A percentile compares a stretch with the other conserved stretches of the same genome.
phyloP scores from a whole-genome alignment of 768 basidiomycete genomes.

The Mycena latifolia region DNA sequence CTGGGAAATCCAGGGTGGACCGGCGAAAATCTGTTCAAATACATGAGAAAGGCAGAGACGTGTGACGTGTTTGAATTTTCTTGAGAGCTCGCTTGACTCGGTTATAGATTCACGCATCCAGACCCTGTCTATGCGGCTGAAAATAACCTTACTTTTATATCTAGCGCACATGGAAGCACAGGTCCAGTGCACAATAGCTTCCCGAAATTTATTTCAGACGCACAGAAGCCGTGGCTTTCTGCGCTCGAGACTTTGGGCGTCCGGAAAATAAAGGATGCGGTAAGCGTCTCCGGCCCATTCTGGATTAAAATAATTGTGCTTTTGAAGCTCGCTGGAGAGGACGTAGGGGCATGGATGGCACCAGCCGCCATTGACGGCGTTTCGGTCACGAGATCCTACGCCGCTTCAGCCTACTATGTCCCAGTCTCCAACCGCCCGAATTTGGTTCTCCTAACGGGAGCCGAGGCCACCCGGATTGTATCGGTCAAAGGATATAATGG shows the following conservation, averaged over 20 bases:
- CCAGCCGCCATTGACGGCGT: constrained; percentile 15
- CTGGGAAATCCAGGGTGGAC: constrained; percentile 55
- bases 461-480: constrained; percentile 9
- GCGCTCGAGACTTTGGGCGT: constrained; percentile 16
- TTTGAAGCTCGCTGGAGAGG: constrained; percentile 22
- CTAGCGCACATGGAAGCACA: constrained; percentile 6
- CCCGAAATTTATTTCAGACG: constrained; percentile 23
- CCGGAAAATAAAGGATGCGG: constrained; percentile 20
- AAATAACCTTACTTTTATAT: constrained; percentile 25
- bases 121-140: constrained; percentile 10
- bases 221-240: constrained; percentile 25
- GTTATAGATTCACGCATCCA: constrained; percentile 20
- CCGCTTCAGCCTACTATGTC: constrained; percentile 34
- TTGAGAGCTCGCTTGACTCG: neutral
- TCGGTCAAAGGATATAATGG: neutral
- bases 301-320: too few relatives aligned
- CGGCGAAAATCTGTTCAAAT: constrained; percentile 44
- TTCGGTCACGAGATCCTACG: constrained; percentile 13
- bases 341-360: constrained; percentile 27
- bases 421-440: constrained; percentile 41
- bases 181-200: constrained; percentile 24
- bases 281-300: too few relatives aligned
- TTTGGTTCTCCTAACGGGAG: constrained; percentile 42
- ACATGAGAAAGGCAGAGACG: constrained; percentile 44
- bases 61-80: constrained; percentile 8